These are phyloP conservation scores for Rhinocladiella similis DNA, from an alignment of 2,329 filamentous ascomycete species.

Conservation along the genomic window DNA sequence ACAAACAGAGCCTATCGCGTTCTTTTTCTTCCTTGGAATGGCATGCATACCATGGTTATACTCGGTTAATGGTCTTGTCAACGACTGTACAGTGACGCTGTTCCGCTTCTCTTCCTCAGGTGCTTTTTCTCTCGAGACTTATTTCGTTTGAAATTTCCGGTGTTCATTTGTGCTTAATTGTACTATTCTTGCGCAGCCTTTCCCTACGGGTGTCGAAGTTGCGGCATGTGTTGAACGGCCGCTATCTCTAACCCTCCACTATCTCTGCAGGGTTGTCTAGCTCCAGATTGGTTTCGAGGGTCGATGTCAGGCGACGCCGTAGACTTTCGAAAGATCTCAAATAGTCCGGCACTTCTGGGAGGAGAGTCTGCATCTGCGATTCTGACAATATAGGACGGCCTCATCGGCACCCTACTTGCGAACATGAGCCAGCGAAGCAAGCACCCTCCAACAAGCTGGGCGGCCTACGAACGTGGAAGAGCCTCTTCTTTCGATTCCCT, in stretches of 20 bases:
- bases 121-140: not conserved
- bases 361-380: too few relatives aligned
- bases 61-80: slow-evolving; percentile 4
- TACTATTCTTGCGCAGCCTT: too few relatives aligned
- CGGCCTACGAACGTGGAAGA: slow-evolving; percentile 34
- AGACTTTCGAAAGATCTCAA: not conserved
- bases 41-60: slow-evolving; percentile 11
- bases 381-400: not conserved
- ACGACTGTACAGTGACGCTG: slow-evolving; percentile 5
- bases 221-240: not conserved
- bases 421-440: slow-evolving; percentile 25
- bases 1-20: slow-evolving; percentile 1
- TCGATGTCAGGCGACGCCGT: too few relatives aligned
- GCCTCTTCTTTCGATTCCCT: slow-evolving; percentile 33
- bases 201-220: too few relatives aligned
- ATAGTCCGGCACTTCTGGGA: not conserved
- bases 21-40: not conserved
- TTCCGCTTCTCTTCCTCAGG: not conserved
- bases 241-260: too few relatives aligned
- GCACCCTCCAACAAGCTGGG: slow-evolving; percentile 30
- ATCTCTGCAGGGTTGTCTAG: too few relatives aligned
- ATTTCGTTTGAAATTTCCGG: not conserved
- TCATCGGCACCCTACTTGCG: slow-evolving; percentile 1
- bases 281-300: too few relatives aligned
- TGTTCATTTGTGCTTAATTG: not conserved